Base-by-base conservation (phyloP, 139 green algal species). In the Volvox africanus region DNA sequence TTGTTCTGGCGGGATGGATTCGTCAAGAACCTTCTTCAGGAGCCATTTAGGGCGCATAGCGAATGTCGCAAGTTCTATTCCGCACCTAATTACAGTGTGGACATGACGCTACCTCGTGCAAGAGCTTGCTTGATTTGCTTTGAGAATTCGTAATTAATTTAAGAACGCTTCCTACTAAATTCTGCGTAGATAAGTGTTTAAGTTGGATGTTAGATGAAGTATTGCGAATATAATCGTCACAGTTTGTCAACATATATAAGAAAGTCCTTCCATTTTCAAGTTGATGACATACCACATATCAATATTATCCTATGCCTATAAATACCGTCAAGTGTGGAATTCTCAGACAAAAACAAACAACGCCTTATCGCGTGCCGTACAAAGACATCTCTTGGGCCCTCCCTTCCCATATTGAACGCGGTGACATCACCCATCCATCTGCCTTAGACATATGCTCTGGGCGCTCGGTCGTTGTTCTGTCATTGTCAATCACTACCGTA, bases 291-390 rank as follows among this genome's bases (percentile, higher is more conserved):
- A 30, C 21, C 65, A 73, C 5, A 69, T 69, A 69, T 69, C 65
- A 73, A 14, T 55, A 9, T 55, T 73, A 24, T 73, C 65, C 65
- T 69, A 73, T 30, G 16, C 6, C 21, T 73, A 73, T 73, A 24
- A 28, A 30, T 24, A 24, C 11, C 16, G 16, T 9, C 5, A 24
- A 2, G 24, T 73, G 5, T 73, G 2, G 16, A 28, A 30, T 16
- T 9, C 21, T 28, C 65, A 35, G 50, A 55, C n/a, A 61, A 1
- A 82, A 26, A 82, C 76, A 61, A 82, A 14, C 55, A 24, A 36
- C 21, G 32, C 76, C 78, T 84, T 84, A 84, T 84, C 78, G 37
- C 44, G 44, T 67, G 78, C 37, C 37, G 78, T 67, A 84, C 78
- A 32, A 67, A 14, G 6, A 30, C 36, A 33, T 16, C 36, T 32